Evolutionary conservation across 2,329 filamentous ascomycete species (phyloP).

Genomic region (Piedraia hortae): DNA sequence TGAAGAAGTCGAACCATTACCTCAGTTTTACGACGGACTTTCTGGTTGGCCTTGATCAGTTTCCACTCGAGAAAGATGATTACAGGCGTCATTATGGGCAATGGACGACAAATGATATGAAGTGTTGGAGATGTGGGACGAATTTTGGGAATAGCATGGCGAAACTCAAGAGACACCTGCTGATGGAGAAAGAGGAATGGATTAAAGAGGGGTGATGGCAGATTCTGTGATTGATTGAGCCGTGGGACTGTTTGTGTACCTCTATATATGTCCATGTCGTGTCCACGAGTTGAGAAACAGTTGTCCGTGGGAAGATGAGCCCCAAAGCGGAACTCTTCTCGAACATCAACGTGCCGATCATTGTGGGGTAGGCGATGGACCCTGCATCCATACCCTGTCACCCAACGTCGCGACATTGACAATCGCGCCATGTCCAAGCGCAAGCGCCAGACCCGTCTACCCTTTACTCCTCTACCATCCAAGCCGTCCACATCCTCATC

Average conservation of each 20-base stretch:
- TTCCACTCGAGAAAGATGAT: constrained; percentile 45
- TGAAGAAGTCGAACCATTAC: constrained; percentile 73
- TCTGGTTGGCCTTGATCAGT: constrained; percentile 49
- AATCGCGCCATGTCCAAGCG: too few species aligned
- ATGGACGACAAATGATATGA: constrained; percentile 35
- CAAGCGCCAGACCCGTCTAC: constrained; percentile 17
- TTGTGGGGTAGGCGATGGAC: too few species aligned
- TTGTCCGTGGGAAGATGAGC: too few species aligned
- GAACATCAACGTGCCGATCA: too few species aligned
- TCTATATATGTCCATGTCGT: too few species aligned
- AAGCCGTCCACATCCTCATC: too few species aligned
- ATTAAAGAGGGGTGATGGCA: constrained; percentile 28
- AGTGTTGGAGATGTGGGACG: constrained; percentile 60
- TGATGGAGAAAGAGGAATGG: constrained; percentile 50
- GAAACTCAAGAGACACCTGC: constrained; percentile 47
- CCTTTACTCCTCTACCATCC: constrained; percentile 17
- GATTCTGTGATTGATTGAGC: not conserved
- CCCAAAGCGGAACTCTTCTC: too few species aligned
- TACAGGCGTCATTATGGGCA: constrained; percentile 29
- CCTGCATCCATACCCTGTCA: too few species aligned
- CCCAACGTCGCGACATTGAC: too few species aligned
- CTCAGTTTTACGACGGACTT: constrained; percentile 75
- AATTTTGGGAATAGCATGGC: constrained; percentile 50
- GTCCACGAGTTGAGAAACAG: too few species aligned
- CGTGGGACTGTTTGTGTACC: too few species aligned